phyloP scores from a whole-genome alignment of 2,329 filamentous ascomycete genomes.

The Penicillium brasilianum region DNA sequence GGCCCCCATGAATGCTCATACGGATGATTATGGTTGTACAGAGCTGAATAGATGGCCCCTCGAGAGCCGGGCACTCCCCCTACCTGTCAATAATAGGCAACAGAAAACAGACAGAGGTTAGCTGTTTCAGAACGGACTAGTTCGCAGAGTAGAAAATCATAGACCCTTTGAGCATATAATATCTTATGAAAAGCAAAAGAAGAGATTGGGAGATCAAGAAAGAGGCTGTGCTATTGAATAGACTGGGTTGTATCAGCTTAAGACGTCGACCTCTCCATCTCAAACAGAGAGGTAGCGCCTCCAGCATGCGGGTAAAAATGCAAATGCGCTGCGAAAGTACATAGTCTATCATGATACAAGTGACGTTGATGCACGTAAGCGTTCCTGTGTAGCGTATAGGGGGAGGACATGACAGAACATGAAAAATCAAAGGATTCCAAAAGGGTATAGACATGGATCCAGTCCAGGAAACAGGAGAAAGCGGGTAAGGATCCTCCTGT shows the following conservation, averaged over 20 bases:
- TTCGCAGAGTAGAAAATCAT: background rate
- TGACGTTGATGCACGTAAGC: conserved; percentile 6
- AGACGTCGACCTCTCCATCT: background rate
- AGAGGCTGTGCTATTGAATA: background rate
- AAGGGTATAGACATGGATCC: background rate
- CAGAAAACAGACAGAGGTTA: background rate
- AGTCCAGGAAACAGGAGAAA: conserved; percentile 1
- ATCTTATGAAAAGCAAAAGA: background rate
- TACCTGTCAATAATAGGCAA: too few species aligned
- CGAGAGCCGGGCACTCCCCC: background rate
- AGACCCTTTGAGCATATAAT: background rate
- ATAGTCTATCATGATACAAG: conserved; percentile 11
- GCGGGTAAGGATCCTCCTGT: background rate
- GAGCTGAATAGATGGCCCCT: conserved; percentile 13
- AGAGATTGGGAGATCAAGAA: background rate
- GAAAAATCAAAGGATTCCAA: background rate
- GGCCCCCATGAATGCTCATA: background rate
- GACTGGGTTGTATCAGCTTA: background rate
- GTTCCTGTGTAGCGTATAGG: background rate
- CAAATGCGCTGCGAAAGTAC: background rate
- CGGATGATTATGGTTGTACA: conserved; percentile 18
- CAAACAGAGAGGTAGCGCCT: background rate
- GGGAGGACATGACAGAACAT: background rate
- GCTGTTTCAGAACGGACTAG: background rate
- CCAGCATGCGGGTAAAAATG: conserved; percentile 13